Evolutionary conservation across 2,329 filamentous ascomycete species (phyloP).

Genomic region (Fusarium camptoceras): DNA sequence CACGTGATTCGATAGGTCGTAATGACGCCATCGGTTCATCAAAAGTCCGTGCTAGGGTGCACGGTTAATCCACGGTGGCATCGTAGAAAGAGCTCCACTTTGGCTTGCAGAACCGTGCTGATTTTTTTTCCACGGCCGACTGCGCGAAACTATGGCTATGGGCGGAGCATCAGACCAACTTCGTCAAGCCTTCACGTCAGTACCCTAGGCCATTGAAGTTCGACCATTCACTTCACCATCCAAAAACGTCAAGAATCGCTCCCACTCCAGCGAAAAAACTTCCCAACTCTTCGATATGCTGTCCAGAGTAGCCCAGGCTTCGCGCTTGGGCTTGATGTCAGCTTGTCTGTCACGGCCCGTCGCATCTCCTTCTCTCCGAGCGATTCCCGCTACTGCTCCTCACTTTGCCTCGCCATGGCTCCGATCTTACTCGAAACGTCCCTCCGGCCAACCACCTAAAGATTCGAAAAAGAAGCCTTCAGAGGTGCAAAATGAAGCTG

Average conservation of each 20-base stretch:
- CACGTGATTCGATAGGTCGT: constrained; percentile 3
- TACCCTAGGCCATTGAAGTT: constrained; percentile 37
- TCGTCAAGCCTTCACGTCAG: constrained; percentile 35
- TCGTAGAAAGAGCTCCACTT: constrained; percentile 19
- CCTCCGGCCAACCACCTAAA: constrained; percentile 21
- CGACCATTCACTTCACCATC: constrained; percentile 28
- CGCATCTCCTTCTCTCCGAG: constrained; percentile 43
- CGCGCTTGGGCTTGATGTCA: constrained; percentile 50
- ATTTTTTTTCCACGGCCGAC: constrained; percentile 44
- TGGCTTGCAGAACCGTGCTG: constrained; percentile 30
- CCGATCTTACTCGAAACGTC: constrained; percentile 47
- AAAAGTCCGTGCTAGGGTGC: constrained; percentile 27
- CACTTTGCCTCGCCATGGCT: constrained; percentile 45
- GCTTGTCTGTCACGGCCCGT: constrained; percentile 46
- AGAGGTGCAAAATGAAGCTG: constrained; percentile 31
- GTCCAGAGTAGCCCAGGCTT: constrained; percentile 51
- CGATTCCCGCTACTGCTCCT: constrained; percentile 38
- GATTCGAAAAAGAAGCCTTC: constrained; percentile 33
- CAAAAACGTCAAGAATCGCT: constrained; percentile 8
- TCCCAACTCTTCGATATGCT: constrained; percentile 54
- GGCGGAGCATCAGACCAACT: constrained; percentile 47
- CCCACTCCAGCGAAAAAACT: constrained; percentile 1
- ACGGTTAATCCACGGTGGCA: constrained; percentile 40
- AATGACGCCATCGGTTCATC: constrained; percentile 43
- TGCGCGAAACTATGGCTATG: constrained; percentile 42